Conservation (phyloP, 2,329 filamentous ascomycete genomes). For the Penicillium sumatraense region DNA sequence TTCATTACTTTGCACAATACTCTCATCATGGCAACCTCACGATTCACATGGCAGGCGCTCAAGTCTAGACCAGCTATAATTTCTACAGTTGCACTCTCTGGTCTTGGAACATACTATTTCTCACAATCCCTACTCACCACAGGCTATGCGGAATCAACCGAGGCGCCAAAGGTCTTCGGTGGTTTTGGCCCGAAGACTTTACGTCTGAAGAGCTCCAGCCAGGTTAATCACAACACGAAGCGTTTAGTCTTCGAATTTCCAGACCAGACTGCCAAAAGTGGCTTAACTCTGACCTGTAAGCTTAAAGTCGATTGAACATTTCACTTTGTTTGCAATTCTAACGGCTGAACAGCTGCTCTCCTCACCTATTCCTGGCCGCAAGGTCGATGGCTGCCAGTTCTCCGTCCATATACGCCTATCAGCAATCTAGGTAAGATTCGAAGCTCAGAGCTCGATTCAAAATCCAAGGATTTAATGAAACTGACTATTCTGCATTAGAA, state of each 20-base stretch:
- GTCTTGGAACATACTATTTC: constrained; percentile 11
- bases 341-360: constrained; percentile 53
- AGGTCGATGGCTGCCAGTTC: constrained; percentile 61
- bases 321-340: background rate
- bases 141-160: constrained; percentile 15
- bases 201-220: background rate
- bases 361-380: constrained; percentile 65
- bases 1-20: background rate
- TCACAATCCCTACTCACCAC: constrained; percentile 6
- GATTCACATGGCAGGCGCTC: constrained; percentile 3
- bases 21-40: constrained; percentile 8
- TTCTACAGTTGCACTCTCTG: constrained; percentile 5
- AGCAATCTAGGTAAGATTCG: constrained; percentile 52
- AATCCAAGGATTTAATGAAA: no score
- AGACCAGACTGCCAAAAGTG: constrained; percentile 51
- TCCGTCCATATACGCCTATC: constrained; percentile 71
- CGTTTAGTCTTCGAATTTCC: constrained; percentile 61
- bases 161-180: constrained; percentile 10
- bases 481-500: no score
- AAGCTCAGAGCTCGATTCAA: background rate
- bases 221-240: constrained; percentile 58
- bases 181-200: constrained; percentile 10
- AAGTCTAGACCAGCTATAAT: constrained; percentile 3
- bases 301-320: background rate
- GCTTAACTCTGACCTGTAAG: constrained; percentile 57